phyloP scores from a whole-genome alignment of 805 yeast genomes.

The Starmerella geochares region DNA sequence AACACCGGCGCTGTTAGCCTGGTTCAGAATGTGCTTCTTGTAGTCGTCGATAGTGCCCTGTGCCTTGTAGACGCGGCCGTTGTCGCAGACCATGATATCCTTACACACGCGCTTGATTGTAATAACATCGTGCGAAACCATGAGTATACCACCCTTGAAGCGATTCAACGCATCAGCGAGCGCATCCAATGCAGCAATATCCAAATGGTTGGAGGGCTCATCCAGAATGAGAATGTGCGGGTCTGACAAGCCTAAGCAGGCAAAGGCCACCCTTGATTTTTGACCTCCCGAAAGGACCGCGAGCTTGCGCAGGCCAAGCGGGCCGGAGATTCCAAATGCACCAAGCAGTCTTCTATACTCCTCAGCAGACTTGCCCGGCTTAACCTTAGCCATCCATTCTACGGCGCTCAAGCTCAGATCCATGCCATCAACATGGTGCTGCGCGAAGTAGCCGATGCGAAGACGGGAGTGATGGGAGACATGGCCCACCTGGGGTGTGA shows the following conservation, averaged over 20 bases:
- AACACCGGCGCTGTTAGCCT: constrained; percentile 78
- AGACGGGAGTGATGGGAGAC: constrained; percentile 74
- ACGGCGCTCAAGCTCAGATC: constrained; percentile 78
- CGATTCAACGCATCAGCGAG: constrained; percentile 75
- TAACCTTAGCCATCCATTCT: constrained; percentile 80
- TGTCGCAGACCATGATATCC: constrained; percentile 92
- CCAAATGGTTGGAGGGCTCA: constrained; percentile 98
- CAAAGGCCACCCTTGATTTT: constrained; percentile 95
- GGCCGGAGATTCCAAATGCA: constrained; percentile 92
- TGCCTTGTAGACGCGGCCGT: constrained; percentile 67
- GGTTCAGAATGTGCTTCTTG: constrained; percentile 71
- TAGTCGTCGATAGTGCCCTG: constrained; percentile 77
- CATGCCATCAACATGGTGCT: constrained; percentile 98
- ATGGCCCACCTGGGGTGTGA: constrained; percentile 65
- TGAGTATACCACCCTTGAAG: constrained; percentile 89
- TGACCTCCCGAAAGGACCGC: constrained; percentile 92
- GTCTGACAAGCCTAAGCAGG: constrained; percentile 76
- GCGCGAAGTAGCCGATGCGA: constrained; percentile 94
- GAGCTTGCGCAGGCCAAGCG: constrained; percentile 86
- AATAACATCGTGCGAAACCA: constrained; percentile 96
- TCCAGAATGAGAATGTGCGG: constrained; percentile 90
- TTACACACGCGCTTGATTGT: constrained; percentile 81
- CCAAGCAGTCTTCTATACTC: constrained; percentile 95
- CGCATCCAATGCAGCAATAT: constrained; percentile 96
- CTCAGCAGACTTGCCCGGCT: constrained; percentile 91